Evolutionary conservation across 2,329 filamentous ascomycete species (phyloP).

Genomic region (Harringtonia aguacate): DNA sequence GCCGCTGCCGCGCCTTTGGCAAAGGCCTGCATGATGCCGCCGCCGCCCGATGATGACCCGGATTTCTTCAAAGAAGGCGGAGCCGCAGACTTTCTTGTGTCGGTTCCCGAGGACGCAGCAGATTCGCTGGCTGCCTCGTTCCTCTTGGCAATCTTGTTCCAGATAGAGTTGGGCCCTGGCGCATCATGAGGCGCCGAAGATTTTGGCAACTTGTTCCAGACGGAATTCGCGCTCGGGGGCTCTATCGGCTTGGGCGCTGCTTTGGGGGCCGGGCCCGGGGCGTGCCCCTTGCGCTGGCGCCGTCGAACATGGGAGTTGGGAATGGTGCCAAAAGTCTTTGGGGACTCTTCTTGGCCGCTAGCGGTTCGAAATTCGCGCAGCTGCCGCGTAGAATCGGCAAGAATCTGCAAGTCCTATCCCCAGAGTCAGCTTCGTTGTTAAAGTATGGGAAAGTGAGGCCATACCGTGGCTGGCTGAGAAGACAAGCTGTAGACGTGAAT

Average conservation of each 20-base stretch:
- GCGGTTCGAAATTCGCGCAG: conserved; percentile 42
- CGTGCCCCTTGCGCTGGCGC: conserved; percentile 29
- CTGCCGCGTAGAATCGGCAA: conserved; percentile 60
- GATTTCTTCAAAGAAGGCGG: conserved; percentile 40
- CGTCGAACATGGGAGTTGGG: conserved; percentile 56
- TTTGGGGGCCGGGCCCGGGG: conserved; percentile 13
- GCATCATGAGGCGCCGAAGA: conserved; percentile 1
- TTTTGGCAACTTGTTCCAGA: conserved; percentile 5
- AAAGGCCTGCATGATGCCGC: conserved; percentile 64
- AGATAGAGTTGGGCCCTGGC: conserved; percentile 8
- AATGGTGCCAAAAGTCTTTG: conserved; percentile 62
- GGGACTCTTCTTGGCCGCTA: conserved; percentile 48
- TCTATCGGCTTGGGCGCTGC: conserved; percentile 14
- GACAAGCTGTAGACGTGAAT: conserved; percentile 85
- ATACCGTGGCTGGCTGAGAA: conserved; percentile 54
- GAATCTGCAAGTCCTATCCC: conserved; percentile 48
- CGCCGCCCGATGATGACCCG: conserved; percentile 36
- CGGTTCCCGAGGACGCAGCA: conserved; percentile 21
- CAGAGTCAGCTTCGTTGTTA: not conserved
- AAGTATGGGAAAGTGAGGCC: not conserved
- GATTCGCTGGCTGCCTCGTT: conserved; percentile 16
- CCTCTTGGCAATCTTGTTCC: conserved; percentile 1
- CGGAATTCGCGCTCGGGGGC: not conserved
- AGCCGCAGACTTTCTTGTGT: conserved; percentile 28
- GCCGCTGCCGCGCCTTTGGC: conserved; percentile 46